These are phyloP conservation scores for Lachnellula subtilissima DNA, from an alignment of 2,329 filamentous ascomycete species.

Conservation along the genomic window DNA sequence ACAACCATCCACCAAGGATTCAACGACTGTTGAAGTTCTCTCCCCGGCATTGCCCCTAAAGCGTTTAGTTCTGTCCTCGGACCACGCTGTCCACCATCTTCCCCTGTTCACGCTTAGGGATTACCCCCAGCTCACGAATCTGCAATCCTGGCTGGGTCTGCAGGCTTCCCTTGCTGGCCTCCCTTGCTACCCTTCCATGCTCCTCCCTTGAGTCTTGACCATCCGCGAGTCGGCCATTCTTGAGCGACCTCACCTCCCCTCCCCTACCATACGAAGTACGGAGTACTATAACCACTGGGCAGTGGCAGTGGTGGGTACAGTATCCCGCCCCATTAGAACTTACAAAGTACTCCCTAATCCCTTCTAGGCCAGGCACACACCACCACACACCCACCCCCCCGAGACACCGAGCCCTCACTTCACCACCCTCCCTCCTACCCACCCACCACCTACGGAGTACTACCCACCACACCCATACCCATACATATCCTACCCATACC, in stretches of 20 bases:
- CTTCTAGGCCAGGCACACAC: no score
- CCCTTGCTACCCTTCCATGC: background rate
- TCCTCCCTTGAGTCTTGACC: background rate
- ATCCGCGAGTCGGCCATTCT: background rate
- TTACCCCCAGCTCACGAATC: background rate
- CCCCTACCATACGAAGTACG: background rate
- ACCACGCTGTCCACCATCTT: background rate
- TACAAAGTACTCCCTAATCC: no score
- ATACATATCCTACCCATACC: constrained; percentile 2
- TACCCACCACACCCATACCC: background rate
- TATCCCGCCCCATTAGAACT: no score
- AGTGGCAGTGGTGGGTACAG: no score
- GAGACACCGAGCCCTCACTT: background rate
- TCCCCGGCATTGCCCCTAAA: constrained; percentile 5
- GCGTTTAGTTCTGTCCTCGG: constrained; percentile 3
- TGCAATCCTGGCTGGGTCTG: background rate
- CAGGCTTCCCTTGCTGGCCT: background rate
- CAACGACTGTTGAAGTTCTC: no score
- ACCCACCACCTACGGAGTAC: background rate
- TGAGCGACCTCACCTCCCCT: background rate
- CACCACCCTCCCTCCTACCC: background rate
- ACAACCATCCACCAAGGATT: no score
- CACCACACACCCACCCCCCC: background rate
- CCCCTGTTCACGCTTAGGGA: background rate
- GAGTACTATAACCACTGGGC: no score